Base-by-base conservation (phyloP, 2,329 filamentous ascomycete species). In the Venturiaceae sp. region DNA sequence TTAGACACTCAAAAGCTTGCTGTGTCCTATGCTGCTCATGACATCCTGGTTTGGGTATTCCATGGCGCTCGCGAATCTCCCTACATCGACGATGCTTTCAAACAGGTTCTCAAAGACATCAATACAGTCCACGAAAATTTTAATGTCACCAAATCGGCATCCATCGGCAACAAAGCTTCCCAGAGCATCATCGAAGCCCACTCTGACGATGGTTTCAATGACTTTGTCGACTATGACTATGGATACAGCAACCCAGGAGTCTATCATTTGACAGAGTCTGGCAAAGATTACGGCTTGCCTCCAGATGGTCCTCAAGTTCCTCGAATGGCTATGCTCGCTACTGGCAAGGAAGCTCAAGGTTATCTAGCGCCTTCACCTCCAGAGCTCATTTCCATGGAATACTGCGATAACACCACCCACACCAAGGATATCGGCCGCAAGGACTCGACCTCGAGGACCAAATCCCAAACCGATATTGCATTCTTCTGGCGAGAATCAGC, bases 401-500 rank as follows among this genome's bases (percentile, higher is more conserved):
- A 65, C 26, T 64, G 66, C 41, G 37, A 58, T 5, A 58, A 57
- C 30, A 26, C 66, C 11, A 60, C 63, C 30, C 57, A 63, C 14
- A 65, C 66, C 36, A 65, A 64, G 34, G 47, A 60, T n/a, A 60
- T 64, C 36, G 66, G 65, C 7, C 62, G 60, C n/a, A 60, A 63
- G 21, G 66, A 66, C 53, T 68, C 66, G 9, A 66, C 64, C 1
- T 60, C 61, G 1, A 59, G 65, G 14, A 63, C 60, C 21, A 55
- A 61, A n/a, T 64, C 65, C 46, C 62, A 67, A 19, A 68, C 36
- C 11, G 36, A 39, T 11, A 67, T 64, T 13, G 66, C 65, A 13
- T 67, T 63, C 50, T 68, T 63, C 60, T 67, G 66, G 65, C 61
- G 64, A 7, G 66, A 67, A 58, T 64, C 61, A n/a, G 65, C 64